A percentile compares a stretch with the other conserved stretches of the same genome.
Evolutionary conservation across 2,329 filamentous ascomycete genomes (phyloP).

Genomic region (Samsoniella hepiali): DNA sequence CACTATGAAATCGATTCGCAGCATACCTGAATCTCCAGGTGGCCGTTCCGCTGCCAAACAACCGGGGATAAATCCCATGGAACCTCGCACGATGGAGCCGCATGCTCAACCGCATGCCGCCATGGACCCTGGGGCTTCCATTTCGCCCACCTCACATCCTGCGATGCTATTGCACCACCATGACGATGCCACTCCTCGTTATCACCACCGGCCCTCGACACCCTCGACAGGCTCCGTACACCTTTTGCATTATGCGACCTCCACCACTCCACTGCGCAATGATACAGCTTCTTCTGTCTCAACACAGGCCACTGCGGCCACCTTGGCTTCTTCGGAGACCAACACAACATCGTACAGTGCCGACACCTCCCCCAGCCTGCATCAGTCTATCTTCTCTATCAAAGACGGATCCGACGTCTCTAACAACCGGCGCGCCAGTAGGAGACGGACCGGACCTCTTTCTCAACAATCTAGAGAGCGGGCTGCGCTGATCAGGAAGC

Average conservation of each 20-base stretch:
- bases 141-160: constrained; percentile 18
- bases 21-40: constrained; percentile 8
- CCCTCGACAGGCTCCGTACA: constrained; percentile 29
- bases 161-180: constrained; percentile 12
- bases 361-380: constrained; percentile 49
- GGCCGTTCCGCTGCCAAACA: background rate
- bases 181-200: constrained; percentile 9
- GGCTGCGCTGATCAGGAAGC: constrained; percentile 57
- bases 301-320: constrained; percentile 42
- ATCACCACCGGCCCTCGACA: constrained; percentile 18
- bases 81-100: constrained; percentile 10
- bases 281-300: constrained; percentile 54
- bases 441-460: constrained; percentile 57
- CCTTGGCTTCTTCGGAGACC: constrained; percentile 35
- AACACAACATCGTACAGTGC: constrained; percentile 26
- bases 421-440: constrained; percentile 52
- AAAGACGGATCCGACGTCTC: constrained; percentile 54
- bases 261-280: constrained; percentile 29
- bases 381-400: constrained; percentile 53
- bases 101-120: constrained; percentile 4
- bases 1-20: constrained; percentile 16
- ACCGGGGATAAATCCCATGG: constrained; percentile 1
- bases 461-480: constrained; percentile 57
- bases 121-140: constrained; percentile 6
- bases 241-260: constrained; percentile 28